These are phyloP conservation scores for Iberis pinnata DNA, from an alignment of 345 rosid genomes.

Conservation along the genomic window DNA sequence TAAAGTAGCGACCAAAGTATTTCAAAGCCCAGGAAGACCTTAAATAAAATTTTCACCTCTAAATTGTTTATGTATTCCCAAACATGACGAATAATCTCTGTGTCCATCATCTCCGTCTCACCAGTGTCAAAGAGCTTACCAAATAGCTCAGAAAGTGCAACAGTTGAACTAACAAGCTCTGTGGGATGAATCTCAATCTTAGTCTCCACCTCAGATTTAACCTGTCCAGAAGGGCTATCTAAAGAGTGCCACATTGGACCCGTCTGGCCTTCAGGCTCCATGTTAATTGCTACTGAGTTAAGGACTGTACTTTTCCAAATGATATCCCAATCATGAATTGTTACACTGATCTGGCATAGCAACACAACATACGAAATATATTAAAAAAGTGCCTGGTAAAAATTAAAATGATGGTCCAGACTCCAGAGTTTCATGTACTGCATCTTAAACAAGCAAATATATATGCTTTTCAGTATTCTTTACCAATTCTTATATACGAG, in stretches of 20 bases:
- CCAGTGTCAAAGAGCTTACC: conserved; percentile 67
- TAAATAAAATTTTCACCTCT: conserved; percentile 41
- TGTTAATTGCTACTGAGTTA: conserved; percentile 80
- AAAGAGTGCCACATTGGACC: conserved; percentile 81
- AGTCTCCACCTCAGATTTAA: too few relatives aligned
- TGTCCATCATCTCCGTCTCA: conserved; percentile 55
- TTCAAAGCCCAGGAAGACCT: not conserved
- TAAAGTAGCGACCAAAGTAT: not conserved
- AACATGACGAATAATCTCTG: conserved; percentile 50
- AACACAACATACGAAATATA: conserved; percentile 5
- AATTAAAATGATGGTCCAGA: not conserved
- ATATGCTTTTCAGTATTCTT: not conserved
- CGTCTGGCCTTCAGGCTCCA: conserved; percentile 87
- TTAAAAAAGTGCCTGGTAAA: not conserved
- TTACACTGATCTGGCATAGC: conserved; percentile 65
- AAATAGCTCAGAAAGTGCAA: conserved; percentile 66
- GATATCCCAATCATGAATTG: conserved; percentile 99
- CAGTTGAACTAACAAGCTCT: conserved; percentile 39
- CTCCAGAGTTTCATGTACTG: too few relatives aligned
- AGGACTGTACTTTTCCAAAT: conserved; percentile 98
- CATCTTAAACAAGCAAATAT: not conserved
- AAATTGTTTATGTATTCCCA: conserved; percentile 80
- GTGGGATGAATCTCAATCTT: too few relatives aligned
- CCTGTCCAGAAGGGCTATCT: conserved; percentile 96
- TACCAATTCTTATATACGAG: not conserved